Percentiles rank a stretch among this genome's conserved stretches.
Evolutionary conservation across 2,329 filamentous ascomycete genomes (phyloP).

Genomic region (Fusarium mundagurra): DNA sequence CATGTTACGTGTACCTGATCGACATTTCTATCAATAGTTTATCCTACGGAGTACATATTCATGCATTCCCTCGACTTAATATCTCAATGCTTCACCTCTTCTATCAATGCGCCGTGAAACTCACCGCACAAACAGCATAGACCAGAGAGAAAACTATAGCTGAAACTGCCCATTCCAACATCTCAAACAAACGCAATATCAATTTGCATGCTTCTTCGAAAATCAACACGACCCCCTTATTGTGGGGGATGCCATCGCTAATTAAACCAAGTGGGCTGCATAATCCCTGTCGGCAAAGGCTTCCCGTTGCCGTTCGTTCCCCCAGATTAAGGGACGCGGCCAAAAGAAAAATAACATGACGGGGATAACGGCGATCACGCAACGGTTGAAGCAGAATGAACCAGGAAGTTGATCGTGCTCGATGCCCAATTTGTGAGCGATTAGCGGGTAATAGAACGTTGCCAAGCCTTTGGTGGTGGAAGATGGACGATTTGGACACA

Average conservation of each 20-base stretch:
- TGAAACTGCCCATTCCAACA: conserved; percentile 33
- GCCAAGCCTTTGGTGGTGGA: conserved; percentile 2
- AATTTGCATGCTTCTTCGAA: neutral
- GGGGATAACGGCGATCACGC: conserved; percentile 20
- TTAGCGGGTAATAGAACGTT: conserved; percentile 15
- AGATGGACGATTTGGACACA: neutral
- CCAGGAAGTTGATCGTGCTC: conserved; percentile 6
- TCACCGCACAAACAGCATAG: neutral
- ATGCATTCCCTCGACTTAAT: neutral
- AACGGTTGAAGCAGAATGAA: conserved; percentile 3
- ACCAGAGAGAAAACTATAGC: neutral
- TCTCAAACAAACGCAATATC: conserved; percentile 21
- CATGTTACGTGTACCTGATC: conserved; percentile 19
- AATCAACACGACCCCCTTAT: conserved; percentile 13
- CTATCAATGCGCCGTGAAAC: neutral
- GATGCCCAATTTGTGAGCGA: neutral
- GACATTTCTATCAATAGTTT: neutral
- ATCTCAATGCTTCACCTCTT: neutral
- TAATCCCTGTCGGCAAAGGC: conserved; percentile 2
- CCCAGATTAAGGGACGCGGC: conserved; percentile 18
- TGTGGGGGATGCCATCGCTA: conserved; percentile 33
- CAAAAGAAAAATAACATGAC: neutral
- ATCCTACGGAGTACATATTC: neutral
- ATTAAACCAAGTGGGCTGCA: conserved; percentile 41
- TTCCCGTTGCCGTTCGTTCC: conserved; percentile 1